These are phyloP conservation scores for Rubia yunnanensis DNA, from an alignment of 257 asterid species.

Conservation along the genomic window DNA sequence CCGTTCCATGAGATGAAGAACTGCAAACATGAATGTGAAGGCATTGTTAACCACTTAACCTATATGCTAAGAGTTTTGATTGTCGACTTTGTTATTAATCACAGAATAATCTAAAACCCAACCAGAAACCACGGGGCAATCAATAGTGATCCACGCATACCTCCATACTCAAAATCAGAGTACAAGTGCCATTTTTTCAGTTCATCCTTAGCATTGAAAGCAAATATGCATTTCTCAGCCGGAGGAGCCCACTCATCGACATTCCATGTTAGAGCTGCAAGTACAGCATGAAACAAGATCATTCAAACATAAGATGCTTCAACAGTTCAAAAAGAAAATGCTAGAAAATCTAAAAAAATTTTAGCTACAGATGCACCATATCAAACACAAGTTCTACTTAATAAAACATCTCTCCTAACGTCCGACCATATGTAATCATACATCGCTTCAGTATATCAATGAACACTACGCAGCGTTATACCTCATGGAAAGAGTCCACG, in stretches of 20 bases:
- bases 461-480: background rate
- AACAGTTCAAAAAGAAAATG: background rate
- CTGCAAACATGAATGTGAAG: too few relatives aligned
- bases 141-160: slow-evolving; percentile 19
- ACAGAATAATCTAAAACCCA: background rate
- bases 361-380: background rate
- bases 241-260: slow-evolving; percentile 85
- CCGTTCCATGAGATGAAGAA: too few relatives aligned
- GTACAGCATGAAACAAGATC: background rate
- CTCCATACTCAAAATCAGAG: slow-evolving; percentile 97
- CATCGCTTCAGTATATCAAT: background rate
- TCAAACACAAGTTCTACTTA: background rate
- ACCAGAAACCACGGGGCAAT: background rate
- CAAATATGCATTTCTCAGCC: slow-evolving; percentile 59
- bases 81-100: background rate
- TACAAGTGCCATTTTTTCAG: slow-evolving; percentile 83
- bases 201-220: slow-evolving; percentile 72
- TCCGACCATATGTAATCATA: background rate
- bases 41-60: too few relatives aligned
- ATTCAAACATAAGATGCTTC: background rate
- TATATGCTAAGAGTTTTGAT: background rate
- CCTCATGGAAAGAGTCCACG: background rate
- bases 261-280: slow-evolving; percentile 81
- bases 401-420: background rate
- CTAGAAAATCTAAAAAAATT: background rate